Conservation (phyloP, 2,329 filamentous ascomycete species). For the Pezicula carpinea region DNA sequence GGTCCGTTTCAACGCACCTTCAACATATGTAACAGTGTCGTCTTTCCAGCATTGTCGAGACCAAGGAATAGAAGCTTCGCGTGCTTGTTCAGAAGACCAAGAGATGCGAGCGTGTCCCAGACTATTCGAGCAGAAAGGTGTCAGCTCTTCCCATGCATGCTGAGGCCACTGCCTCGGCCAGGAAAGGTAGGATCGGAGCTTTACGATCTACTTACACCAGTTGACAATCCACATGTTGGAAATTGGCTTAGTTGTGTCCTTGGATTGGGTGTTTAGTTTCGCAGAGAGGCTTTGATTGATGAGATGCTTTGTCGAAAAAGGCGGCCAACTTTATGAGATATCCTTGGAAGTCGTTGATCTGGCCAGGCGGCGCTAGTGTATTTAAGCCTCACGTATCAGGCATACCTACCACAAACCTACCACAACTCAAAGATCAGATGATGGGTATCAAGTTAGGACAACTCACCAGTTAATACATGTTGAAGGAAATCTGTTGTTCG, state of each 20-base stretch:
- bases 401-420: no score
- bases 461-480: no score
- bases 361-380: no score
- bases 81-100: conserved; percentile 91
- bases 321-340: no score
- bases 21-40: conserved; percentile 89
- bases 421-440: no score
- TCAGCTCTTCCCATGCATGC: conserved; percentile 23
- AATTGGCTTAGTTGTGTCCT: neutral
- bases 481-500: no score
- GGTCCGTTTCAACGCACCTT: conserved; percentile 56
- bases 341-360: no score
- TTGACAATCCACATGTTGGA: conserved; percentile 84
- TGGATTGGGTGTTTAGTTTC: conserved; percentile 1
- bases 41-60: conserved; percentile 93
- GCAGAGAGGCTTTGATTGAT: neutral
- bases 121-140: conserved; percentile 45
- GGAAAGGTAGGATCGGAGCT: neutral
- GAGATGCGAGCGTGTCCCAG: conserved; percentile 82
- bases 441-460: no score
- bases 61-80: conserved; percentile 92
- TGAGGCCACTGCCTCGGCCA: neutral
- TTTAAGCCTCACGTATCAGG: no score
- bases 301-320: neutral
- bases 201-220: conserved; percentile 70